Percentiles rank a stretch among this genome's conserved stretches.
Conservation (phyloP, 805 yeast genomes). For the Candida arabinofermentans region DNA sequence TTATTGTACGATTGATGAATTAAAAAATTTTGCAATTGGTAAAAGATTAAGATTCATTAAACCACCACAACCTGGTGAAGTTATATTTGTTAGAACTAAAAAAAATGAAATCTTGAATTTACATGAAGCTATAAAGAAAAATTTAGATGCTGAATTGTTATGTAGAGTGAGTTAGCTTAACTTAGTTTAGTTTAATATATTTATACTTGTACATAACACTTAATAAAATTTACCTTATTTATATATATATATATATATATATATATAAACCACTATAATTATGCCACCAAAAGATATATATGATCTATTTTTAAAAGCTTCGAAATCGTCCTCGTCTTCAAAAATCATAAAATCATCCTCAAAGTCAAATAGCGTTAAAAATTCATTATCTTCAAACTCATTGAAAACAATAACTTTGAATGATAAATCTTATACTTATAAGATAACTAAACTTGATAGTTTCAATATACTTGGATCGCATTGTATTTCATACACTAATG, state of each 20-base stretch:
- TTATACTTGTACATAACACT: conserved; percentile 1
- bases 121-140: conserved; percentile 79
- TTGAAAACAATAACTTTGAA: neutral
- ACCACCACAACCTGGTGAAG: conserved; percentile 88
- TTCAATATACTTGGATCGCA: conserved; percentile 6
- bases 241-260: conserved; percentile 1
- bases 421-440: neutral
- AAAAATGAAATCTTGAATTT: conserved; percentile 59
- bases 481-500: conserved; percentile 1
- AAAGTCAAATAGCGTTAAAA: no score
- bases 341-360: neutral
- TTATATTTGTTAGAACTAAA: conserved; percentile 58
- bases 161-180: conserved; percentile 51
- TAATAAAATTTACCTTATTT: neutral
- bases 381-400: neutral
- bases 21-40: conserved; percentile 74
- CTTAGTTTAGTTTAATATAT: neutral
- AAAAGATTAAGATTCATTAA: conserved; percentile 65
- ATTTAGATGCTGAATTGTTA: conserved; percentile 70
- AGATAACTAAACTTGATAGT: neutral
- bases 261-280: neutral
- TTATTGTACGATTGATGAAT: conserved; percentile 55
- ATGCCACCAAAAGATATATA: neutral
- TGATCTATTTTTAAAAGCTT: neutral
- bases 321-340: neutral